Conservation (phyloP, 139 green algal species). For the Tetradesmus obliquus region DNA sequence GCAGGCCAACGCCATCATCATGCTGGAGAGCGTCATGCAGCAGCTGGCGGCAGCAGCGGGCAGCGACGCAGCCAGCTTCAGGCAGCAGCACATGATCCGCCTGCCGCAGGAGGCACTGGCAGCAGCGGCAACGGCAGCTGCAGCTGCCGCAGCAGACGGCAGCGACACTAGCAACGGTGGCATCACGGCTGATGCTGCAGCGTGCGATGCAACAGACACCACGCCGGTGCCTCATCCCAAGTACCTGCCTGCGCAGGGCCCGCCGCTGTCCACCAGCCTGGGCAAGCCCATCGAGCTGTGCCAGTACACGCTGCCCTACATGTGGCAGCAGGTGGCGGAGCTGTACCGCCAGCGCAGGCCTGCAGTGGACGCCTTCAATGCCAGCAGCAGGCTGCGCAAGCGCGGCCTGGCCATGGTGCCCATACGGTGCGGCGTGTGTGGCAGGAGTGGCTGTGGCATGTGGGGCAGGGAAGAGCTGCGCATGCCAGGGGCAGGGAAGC, state of each 20-base stretch:
- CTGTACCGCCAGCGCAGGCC: neutral
- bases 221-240: constrained; percentile 26
- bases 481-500: neutral
- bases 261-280: neutral
- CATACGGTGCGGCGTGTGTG: neutral
- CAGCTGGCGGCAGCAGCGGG: constrained; percentile 21
- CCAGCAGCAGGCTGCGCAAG: neutral
- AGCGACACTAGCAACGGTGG: neutral
- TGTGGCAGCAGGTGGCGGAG: constrained; percentile 30
- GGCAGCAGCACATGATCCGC: constrained; percentile 14
- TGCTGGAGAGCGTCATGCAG: constrained; percentile 31
- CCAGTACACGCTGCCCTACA: constrained; percentile 44
- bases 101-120: constrained; percentile 14
- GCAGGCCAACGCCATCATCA: neutral
- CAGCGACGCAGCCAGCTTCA: neutral
- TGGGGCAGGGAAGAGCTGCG: no score
- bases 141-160: constrained; percentile 1
- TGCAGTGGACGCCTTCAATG: constrained; percentile 23
- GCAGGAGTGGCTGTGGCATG: neutral
- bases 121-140: constrained; percentile 1
- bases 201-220: neutral
- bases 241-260: neutral
- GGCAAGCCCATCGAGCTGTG: constrained; percentile 7
- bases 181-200: neutral
- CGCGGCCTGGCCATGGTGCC: constrained; percentile 35